These are phyloP conservation scores for Chondrus crispus DNA, from an alignment of 23 red algal genomes.

Conservation along the genomic window DNA sequence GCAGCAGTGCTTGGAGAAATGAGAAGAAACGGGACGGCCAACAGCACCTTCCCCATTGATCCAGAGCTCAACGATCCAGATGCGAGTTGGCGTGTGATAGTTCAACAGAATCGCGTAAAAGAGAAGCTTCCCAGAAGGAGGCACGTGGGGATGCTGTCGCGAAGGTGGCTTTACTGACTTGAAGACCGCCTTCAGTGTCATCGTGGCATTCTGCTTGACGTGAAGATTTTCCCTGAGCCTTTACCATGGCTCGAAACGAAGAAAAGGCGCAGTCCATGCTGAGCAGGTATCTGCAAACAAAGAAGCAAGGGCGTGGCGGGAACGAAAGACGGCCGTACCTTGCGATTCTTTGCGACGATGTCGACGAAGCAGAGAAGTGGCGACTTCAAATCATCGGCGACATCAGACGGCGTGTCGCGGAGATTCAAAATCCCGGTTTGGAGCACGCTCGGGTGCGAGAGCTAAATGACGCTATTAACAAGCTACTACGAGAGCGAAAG, in stretches of 20 bases:
- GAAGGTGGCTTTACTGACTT: too few relatives aligned
- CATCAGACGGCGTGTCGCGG: constrained; percentile 48
- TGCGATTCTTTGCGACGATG: constrained; percentile 69
- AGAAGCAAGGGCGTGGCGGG: constrained; percentile 28
- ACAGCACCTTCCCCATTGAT: too few relatives aligned
- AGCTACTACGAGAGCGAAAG: constrained; percentile 65
- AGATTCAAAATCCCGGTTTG: constrained; percentile 72
- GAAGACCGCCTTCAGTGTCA: too few relatives aligned
- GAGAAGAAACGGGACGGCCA: too few relatives aligned
- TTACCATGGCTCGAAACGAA: constrained; percentile 76
- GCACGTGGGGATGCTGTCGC: too few relatives aligned
- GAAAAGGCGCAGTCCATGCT: constrained; percentile 93
- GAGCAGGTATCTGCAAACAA: constrained; percentile 58
- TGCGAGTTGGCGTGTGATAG: too few relatives aligned
- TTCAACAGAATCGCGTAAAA: too few relatives aligned
- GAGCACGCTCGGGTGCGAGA: constrained; percentile 36
- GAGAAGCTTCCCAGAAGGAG: too few relatives aligned
- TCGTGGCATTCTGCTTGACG: too few relatives aligned
- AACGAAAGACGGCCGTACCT: constrained; percentile 62
- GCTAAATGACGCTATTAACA: constrained; percentile 71
- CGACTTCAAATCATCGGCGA: constrained; percentile 67
- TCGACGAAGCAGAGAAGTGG: constrained; percentile 78
- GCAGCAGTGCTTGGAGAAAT: too few relatives aligned
- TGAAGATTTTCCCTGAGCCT: background rate
- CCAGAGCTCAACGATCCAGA: too few relatives aligned